Evolutionary conservation across 208 protist species (phyloP).

Genomic region (Leishmania turanica): DNA sequence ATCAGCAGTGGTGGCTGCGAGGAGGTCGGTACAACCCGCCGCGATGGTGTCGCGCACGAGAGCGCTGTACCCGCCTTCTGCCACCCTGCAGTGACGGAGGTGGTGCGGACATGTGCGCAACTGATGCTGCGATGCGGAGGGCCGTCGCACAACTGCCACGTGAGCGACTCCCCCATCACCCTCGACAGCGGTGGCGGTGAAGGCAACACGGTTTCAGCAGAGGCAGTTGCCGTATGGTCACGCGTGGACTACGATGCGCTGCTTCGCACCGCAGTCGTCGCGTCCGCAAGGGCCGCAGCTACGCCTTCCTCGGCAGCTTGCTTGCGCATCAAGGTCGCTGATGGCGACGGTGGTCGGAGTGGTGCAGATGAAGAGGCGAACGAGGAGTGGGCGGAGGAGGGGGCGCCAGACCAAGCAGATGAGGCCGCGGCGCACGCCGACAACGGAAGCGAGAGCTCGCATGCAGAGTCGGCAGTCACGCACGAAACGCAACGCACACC

Average conservation of each 20-base stretch:
- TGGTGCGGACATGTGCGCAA: slow-evolving; percentile 2
- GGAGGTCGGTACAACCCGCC: neutral
- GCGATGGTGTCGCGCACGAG: neutral
- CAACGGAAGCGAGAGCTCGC: neutral
- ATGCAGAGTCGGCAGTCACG: neutral
- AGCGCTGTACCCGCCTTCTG: neutral
- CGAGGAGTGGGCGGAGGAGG: neutral
- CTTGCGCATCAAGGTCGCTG: neutral
- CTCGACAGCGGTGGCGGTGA: neutral
- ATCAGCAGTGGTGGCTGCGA: neutral
- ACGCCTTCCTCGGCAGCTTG: neutral
- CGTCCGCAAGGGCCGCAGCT: neutral
- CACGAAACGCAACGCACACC: neutral
- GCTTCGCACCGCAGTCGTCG: neutral
- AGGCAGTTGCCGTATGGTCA: slow-evolving; percentile 2
- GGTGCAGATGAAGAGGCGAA: neutral
- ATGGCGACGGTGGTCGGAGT: neutral
- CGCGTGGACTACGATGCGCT: slow-evolving; percentile 3
- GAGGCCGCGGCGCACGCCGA: neutral
- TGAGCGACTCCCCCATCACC: neutral
- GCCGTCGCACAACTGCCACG: neutral
- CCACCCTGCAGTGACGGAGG: slow-evolving; percentile 9
- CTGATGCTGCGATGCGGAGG: neutral
- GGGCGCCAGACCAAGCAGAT: neutral
- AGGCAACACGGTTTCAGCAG: neutral